Evolutionary conservation across 495 filamentous ascomycete genomes (phyloP).

Genomic region (Aspergillus homomorphus): DNA sequence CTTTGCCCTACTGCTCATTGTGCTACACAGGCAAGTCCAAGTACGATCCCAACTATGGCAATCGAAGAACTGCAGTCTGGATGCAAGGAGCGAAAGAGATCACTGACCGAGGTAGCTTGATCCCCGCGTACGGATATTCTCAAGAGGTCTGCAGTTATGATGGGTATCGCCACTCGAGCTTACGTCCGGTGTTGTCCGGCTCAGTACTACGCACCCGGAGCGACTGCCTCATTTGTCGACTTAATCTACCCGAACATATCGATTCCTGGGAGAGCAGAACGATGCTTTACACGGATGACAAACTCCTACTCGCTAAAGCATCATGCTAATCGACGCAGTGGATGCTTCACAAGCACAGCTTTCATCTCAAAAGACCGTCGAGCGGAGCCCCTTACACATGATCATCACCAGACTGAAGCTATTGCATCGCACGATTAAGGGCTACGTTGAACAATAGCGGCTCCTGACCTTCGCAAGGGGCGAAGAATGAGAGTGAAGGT

Average conservation of each 20-base stretch:
- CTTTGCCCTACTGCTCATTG: not conserved
- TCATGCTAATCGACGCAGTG: slow-evolving; percentile 3
- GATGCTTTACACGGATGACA: not conserved
- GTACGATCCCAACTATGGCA: not conserved
- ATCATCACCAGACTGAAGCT: not conserved
- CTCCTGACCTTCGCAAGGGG: slow-evolving; percentile 11
- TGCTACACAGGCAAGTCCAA: not conserved
- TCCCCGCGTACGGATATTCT: not conserved
- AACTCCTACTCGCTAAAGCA: not conserved
- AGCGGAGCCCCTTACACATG: not conserved
- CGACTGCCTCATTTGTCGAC: slow-evolving; percentile 7
- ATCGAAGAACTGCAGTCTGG: not conserved
- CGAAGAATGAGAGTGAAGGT: slow-evolving; percentile 5
- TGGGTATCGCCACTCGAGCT: not conserved
- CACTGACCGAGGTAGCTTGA: not conserved
- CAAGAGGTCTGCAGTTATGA: not conserved
- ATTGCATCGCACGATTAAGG: slow-evolving; percentile 1
- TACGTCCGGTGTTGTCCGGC: not conserved
- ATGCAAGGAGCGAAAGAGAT: not conserved
- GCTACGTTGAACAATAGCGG: not conserved
- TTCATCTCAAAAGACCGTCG: not conserved
- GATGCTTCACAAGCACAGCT: slow-evolving; percentile 1
- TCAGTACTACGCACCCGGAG: not conserved
- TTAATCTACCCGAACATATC: slow-evolving; percentile 4
- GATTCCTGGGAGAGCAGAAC: not conserved